These are phyloP conservation scores for Pholiota conissans DNA, from an alignment of 768 basidiomycete genomes.

Conservation along the genomic window DNA sequence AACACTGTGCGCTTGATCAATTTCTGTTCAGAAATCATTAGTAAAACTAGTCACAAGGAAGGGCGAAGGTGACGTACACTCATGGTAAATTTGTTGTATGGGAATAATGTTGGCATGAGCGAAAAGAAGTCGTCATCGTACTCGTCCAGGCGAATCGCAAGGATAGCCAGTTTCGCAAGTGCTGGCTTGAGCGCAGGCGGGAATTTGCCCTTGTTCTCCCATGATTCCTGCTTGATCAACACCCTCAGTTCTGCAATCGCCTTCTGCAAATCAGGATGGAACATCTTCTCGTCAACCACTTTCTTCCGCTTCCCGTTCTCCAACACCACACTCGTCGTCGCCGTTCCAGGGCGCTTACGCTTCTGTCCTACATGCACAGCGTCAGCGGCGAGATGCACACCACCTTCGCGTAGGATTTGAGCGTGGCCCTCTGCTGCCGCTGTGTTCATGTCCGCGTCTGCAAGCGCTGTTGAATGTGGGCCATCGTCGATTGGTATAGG, in stretches of 20 bases:
- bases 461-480: background rate
- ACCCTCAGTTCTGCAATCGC: constrained; percentile 60
- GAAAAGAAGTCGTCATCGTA: constrained; percentile 94
- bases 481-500: constrained; percentile 46
- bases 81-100: constrained; percentile 96
- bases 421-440: background rate
- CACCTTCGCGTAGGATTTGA: constrained; percentile 6
- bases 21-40: constrained; percentile 53
- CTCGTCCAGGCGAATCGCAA: constrained; percentile 81
- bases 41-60: background rate
- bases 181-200: constrained; percentile 76
- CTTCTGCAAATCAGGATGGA: constrained; percentile 69
- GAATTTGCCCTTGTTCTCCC: constrained; percentile 87
- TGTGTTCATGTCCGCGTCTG: background rate
- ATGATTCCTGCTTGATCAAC: constrained; percentile 66
- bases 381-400: constrained; percentile 30
- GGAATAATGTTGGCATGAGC: constrained; percentile 83
- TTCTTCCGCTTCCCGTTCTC: constrained; percentile 73
- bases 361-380: constrained; percentile 46
- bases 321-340: constrained; percentile 39
- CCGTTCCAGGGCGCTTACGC: constrained; percentile 41
- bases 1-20: constrained; percentile 91
- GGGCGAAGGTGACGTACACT: constrained; percentile 46
- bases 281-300: constrained; percentile 64
- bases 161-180: constrained; percentile 68